Evolutionary conservation across 371 early-diverging fungal species (phyloP).

Genomic region (Mortierella sp.): DNA sequence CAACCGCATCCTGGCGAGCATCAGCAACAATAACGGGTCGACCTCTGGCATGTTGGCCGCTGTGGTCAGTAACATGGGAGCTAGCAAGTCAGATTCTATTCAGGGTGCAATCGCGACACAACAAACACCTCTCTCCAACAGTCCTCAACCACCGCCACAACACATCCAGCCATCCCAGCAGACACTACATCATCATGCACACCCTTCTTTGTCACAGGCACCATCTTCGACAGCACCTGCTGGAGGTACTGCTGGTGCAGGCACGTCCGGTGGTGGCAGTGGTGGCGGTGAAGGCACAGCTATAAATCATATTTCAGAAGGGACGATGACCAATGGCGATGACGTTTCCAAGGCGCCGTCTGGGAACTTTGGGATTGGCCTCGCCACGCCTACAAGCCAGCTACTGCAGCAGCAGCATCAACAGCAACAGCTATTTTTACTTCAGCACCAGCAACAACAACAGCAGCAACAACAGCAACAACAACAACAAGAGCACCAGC

Average conservation of each 20-base stretch:
- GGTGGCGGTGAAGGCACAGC: no score
- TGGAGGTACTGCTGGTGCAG: background rate
- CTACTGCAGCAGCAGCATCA: slow-evolving; percentile 42
- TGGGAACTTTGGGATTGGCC: slow-evolving; percentile 10
- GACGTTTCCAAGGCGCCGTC: slow-evolving; percentile 3
- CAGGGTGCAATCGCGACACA: slow-evolving; percentile 10
- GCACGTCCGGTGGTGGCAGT: background rate
- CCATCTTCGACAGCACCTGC: background rate
- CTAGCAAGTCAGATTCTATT: slow-evolving; percentile 23
- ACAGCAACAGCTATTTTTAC: slow-evolving; percentile 15
- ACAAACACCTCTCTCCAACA: slow-evolving; percentile 5
- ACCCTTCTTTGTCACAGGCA: slow-evolving; percentile 3
- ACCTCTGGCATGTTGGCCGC: slow-evolving; percentile 22
- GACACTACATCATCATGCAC: slow-evolving; percentile 20
- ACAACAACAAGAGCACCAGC: slow-evolving; percentile 14
- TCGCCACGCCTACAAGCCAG: slow-evolving; percentile 26
- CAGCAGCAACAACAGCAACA: slow-evolving; percentile 11
- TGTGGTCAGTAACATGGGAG: slow-evolving; percentile 13
- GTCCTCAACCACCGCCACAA: slow-evolving; percentile 13
- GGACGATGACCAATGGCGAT: slow-evolving; percentile 6
- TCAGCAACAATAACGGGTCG: slow-evolving; percentile 27
- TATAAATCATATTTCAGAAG: slow-evolving; percentile 12
- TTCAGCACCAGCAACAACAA: slow-evolving; percentile 8
- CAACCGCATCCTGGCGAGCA: slow-evolving; percentile 36
- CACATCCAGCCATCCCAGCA: slow-evolving; percentile 17